These are phyloP conservation scores for Earliella scabrosa DNA, from an alignment of 1,284 basidiomycete species.

Conservation along the genomic window DNA sequence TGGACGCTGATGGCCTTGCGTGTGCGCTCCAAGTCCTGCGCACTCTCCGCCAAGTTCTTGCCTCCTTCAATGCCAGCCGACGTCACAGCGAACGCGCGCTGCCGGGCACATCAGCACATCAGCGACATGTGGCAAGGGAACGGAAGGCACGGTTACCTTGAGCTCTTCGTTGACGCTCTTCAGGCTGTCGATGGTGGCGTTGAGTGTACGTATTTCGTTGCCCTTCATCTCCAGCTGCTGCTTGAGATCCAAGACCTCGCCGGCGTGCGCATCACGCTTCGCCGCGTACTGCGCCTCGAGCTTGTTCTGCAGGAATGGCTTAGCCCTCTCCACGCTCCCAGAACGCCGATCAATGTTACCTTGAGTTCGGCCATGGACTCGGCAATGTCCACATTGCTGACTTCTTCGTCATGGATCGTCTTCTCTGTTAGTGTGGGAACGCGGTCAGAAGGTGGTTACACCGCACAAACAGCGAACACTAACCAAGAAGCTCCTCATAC, in stretches of 20 bases:
- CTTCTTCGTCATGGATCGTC: constrained; percentile 83
- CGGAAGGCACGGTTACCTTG: constrained; percentile 66
- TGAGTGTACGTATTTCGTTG: constrained; percentile 86
- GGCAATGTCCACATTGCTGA: constrained; percentile 77
- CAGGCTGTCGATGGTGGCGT: constrained; percentile 89
- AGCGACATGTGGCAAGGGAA: constrained; percentile 1
- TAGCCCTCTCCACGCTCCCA: constrained; percentile 16
- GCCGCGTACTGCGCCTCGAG: constrained; percentile 93
- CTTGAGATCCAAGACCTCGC: constrained; percentile 89
- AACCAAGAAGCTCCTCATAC: constrained; percentile 95
- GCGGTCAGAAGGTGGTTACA: constrained; percentile 18
- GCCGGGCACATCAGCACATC: constrained; percentile 1
- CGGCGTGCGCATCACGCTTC: constrained; percentile 87
- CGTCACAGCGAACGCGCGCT: constrained; percentile 96
- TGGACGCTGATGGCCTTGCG: constrained; percentile 97
- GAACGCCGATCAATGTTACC: constrained; percentile 49
- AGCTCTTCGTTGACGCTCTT: constrained; percentile 98
- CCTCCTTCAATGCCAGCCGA: constrained; percentile 96
- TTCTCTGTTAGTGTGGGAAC: constrained; percentile 59
- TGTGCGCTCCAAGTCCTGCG: constrained; percentile 95
- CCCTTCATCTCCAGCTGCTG: constrained; percentile 89
- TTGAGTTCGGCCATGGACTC: constrained; percentile 91
- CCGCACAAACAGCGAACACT: constrained; percentile 26
- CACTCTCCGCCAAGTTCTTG: constrained; percentile 94
- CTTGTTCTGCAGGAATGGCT: constrained; percentile 67